These are phyloP conservation scores for Xylaria castorea DNA, from an alignment of 495 filamentous ascomycete species.

Conservation along the genomic window DNA sequence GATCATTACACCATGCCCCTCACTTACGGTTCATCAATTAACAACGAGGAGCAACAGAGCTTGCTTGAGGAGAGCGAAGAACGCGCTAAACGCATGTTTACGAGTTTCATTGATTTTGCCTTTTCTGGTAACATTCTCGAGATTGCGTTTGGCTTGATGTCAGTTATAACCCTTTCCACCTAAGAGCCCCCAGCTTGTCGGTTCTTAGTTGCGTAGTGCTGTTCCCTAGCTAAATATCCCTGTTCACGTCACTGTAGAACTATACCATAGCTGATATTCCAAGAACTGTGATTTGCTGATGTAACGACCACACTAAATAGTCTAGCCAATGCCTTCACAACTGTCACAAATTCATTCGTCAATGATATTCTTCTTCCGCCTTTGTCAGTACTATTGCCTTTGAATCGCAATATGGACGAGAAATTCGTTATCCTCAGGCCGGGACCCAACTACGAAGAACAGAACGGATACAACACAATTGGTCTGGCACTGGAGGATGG, in stretches of 20 bases:
- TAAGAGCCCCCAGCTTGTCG: neutral
- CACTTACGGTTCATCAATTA: constrained; percentile 30
- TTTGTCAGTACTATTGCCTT: constrained; percentile 70
- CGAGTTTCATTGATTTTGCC: constrained; percentile 73
- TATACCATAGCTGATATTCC: neutral
- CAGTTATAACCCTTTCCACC: constrained; percentile 30
- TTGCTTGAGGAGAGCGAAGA: constrained; percentile 44
- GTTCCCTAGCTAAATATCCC: neutral
- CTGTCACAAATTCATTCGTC: constrained; percentile 74
- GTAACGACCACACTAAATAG: constrained; percentile 42
- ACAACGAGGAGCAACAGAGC: constrained; percentile 39
- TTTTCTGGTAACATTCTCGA: constrained; percentile 78
- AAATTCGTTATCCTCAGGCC: constrained; percentile 71
- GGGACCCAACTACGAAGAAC: constrained; percentile 58
- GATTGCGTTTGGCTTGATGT: constrained; percentile 79
- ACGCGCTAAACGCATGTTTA: constrained; percentile 54
- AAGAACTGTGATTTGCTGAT: neutral
- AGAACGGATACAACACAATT: constrained; percentile 70
- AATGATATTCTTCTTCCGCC: constrained; percentile 73
- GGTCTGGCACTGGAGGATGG: constrained; percentile 72
- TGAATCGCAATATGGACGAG: constrained; percentile 75
- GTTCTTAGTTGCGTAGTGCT: neutral
- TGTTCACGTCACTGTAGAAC: neutral
- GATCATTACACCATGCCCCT: constrained; percentile 14
- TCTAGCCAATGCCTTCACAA: constrained; percentile 74